Conservation (phyloP, 2,329 filamentous ascomycete species). For the Colletotrichum sp. region DNA sequence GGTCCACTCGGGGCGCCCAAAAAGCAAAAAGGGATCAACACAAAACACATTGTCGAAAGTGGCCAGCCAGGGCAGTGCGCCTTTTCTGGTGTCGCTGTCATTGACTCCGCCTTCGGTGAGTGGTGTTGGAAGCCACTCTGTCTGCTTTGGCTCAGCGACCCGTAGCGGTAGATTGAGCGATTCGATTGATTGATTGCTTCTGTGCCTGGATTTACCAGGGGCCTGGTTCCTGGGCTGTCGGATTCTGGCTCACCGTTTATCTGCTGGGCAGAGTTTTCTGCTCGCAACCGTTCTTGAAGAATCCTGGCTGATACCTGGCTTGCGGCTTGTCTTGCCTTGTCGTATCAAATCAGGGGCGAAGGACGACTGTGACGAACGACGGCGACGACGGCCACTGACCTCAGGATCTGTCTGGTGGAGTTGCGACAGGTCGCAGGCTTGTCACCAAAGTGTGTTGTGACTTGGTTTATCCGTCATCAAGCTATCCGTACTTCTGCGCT, state of each 20-base stretch:
- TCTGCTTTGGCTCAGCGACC: background rate
- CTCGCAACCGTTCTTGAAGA: background rate
- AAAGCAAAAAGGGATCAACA: background rate
- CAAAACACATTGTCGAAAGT: background rate
- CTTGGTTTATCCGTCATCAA: background rate
- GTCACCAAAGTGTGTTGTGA: background rate
- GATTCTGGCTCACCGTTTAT: background rate
- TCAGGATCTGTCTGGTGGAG: background rate
- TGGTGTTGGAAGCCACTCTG: background rate
- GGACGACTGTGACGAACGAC: background rate
- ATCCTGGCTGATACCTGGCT: background rate
- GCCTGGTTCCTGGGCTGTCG: slow-evolving; percentile 7
- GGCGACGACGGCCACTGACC: background rate
- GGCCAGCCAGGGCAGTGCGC: background rate
- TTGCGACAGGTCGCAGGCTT: background rate
- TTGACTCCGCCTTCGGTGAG: background rate
- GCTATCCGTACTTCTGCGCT: background rate
- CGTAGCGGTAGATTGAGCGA: background rate
- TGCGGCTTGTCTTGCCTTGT: background rate
- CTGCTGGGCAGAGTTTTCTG: background rate
- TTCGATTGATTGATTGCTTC: background rate
- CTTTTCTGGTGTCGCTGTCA: background rate
- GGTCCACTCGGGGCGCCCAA: background rate
- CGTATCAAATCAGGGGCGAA: background rate
- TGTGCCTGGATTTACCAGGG: background rate